phyloP scores from a whole-genome alignment of 495 filamentous ascomycete species.

The Talaromyces proteolyticus region DNA sequence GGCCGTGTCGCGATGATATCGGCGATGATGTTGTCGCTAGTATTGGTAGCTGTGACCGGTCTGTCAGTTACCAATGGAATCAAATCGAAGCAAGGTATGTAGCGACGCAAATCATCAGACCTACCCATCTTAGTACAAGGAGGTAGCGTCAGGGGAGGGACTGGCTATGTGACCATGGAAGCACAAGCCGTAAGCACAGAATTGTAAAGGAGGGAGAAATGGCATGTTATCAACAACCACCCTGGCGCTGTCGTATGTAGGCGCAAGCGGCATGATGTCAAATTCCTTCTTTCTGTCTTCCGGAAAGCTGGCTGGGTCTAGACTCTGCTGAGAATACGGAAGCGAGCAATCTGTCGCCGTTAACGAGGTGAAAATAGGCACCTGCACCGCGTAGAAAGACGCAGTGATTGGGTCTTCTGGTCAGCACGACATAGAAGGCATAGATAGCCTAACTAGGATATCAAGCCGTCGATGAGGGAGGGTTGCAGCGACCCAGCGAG shows the following conservation, averaged over 20 bases:
- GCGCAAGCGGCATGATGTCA: too few relatives aligned
- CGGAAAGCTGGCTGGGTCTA: neutral
- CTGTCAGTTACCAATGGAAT: neutral
- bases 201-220: neutral
- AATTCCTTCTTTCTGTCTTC: neutral
- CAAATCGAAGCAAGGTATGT: neutral
- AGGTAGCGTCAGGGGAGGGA: neutral
- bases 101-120: too few relatives aligned
- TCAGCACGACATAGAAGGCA: too few relatives aligned
- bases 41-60: constrained; percentile 3
- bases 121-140: constrained; percentile 3
- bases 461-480: neutral
- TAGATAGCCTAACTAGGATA: too few relatives aligned
- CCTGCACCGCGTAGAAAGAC: too few relatives aligned
- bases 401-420: too few relatives aligned
- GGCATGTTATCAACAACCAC: neutral
- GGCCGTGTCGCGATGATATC: constrained; percentile 16
- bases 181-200: neutral
- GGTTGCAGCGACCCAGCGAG: neutral
- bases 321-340: too few relatives aligned
- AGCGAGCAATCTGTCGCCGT: too few relatives aligned
- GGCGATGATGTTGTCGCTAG: constrained; percentile 7
- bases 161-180: neutral
- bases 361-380: too few relatives aligned
- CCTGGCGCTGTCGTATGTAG: too few relatives aligned